Evolutionary conservation across 306 rosid genomes (phyloP).

Genomic region (Rosa chinensis): DNA sequence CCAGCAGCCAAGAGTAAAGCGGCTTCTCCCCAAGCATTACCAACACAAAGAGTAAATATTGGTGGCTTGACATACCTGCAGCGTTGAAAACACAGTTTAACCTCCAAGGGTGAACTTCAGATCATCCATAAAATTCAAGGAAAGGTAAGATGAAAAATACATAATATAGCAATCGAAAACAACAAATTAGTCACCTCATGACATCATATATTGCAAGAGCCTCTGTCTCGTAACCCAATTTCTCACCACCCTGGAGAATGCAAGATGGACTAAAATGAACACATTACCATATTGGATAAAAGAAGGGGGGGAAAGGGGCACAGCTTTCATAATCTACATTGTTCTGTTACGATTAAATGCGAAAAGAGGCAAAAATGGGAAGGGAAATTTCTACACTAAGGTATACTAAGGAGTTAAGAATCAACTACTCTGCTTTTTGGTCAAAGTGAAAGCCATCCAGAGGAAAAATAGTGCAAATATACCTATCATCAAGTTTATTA

Average conservation of each 20-base stretch:
- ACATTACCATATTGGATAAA: slow-evolving; percentile 14
- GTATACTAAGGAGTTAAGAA: background rate
- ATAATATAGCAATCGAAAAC: slow-evolving; percentile 19
- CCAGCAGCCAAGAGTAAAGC: slow-evolving; percentile 98
- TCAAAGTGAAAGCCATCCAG: background rate
- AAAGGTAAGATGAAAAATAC: slow-evolving; percentile 9
- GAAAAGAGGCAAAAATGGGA: background rate
- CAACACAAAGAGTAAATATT: slow-evolving; percentile 89
- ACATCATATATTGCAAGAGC: slow-evolving; percentile 88
- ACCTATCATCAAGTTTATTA: background rate
- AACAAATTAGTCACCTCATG: slow-evolving; percentile 68
- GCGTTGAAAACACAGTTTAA: slow-evolving; percentile 12
- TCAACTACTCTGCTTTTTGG: background rate
- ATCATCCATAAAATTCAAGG: background rate
- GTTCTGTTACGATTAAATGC: slow-evolving; percentile 1
- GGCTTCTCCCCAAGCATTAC: slow-evolving; percentile 99
- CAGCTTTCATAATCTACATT: slow-evolving; percentile 17
- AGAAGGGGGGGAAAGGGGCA: background rate
- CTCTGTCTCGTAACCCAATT: slow-evolving; percentile 97
- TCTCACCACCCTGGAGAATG: slow-evolving; percentile 85
- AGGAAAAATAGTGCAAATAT: background rate
- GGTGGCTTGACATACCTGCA: slow-evolving; percentile 82
- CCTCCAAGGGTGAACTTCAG: background rate
- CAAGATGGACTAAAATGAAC: slow-evolving; percentile 26
- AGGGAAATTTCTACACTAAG: background rate